A percentile compares a stretch with the other conserved stretches of the same genome.
Conservation (phyloP, 2,329 filamentous ascomycete genomes). For the Rutstroemia sp. region DNA sequence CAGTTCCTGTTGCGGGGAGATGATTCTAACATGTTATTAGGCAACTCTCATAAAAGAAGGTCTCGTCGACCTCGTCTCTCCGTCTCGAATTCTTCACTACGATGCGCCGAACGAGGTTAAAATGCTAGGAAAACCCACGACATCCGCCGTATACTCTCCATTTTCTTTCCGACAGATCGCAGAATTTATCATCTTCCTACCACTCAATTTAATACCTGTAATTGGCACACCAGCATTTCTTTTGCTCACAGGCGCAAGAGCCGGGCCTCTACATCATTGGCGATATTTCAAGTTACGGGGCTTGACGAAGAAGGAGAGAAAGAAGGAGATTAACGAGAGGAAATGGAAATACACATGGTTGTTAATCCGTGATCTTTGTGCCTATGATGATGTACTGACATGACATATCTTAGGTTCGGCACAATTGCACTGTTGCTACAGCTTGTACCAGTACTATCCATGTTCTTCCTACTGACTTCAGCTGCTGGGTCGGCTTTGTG, state of each 20-base stretch:
- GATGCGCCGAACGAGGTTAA: constrained; percentile 68
- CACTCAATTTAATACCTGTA: constrained; percentile 81
- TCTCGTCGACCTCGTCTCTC: constrained; percentile 59
- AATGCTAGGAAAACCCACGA: constrained; percentile 75
- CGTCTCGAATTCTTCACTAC: constrained; percentile 56
- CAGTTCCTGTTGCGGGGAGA: neutral
- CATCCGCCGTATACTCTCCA: constrained; percentile 70
- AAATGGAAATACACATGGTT: constrained; percentile 81
- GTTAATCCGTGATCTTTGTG: neutral
- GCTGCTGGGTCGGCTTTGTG: constrained; percentile 80
- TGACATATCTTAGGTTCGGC: constrained; percentile 54
- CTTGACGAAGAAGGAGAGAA: constrained; percentile 65
- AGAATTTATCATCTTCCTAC: constrained; percentile 71
- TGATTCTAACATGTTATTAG: constrained; percentile 8
- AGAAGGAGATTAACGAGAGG: constrained; percentile 58
- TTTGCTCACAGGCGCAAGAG: constrained; percentile 76
- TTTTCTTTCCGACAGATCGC: constrained; percentile 88
- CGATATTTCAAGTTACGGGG: constrained; percentile 79
- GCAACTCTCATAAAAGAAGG: constrained; percentile 70
- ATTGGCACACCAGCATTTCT: constrained; percentile 82
- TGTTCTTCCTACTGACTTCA: constrained; percentile 87
- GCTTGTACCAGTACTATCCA: constrained; percentile 83
- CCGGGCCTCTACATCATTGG: constrained; percentile 85
- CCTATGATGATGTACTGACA: constrained; percentile 8
- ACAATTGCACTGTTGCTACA: constrained; percentile 77